These are phyloP conservation scores for Vitis labrusca DNA, from an alignment of 164 flowering plant genomes.

Conservation along the genomic window DNA sequence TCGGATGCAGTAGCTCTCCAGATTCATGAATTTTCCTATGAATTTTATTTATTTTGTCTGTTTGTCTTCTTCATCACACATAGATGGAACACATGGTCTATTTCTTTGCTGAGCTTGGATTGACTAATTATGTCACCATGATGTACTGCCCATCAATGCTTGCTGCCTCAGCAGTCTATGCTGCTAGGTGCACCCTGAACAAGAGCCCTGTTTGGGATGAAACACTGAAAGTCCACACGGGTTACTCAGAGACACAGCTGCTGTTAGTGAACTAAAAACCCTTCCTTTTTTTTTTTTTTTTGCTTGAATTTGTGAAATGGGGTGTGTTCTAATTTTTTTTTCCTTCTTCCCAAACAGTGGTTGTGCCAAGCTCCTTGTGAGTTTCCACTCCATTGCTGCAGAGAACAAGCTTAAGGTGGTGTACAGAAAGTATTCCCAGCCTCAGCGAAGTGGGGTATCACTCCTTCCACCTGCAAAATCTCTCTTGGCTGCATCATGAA, in stretches of 20 bases:
- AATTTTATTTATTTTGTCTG: background rate
- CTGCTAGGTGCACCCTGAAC: conserved; percentile 65
- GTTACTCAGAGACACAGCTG: conserved; percentile 67
- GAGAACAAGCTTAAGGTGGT: conserved; percentile 54
- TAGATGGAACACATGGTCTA: conserved; percentile 72
- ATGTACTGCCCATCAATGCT: conserved; percentile 72
- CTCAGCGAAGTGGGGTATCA: conserved; percentile 58
- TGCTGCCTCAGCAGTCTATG: conserved; percentile 94
- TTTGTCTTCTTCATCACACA: background rate
- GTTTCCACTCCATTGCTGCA: conserved; percentile 45
- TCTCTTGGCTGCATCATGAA: conserved; percentile 20
- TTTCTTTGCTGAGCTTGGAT: conserved; percentile 71
- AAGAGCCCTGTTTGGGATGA: conserved; percentile 66
- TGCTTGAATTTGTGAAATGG: background rate
- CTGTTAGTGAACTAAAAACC: conserved; percentile 21
- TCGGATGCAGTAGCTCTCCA: background rate
- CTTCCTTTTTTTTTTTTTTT: background rate
- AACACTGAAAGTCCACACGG: conserved; percentile 76
- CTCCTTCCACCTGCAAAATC: conserved; percentile 54
- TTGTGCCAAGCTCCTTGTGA: conserved; percentile 66
- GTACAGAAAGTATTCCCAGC: conserved; percentile 56
- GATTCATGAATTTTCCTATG: background rate
- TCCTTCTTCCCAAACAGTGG: conserved; percentile 40
- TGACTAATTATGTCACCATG: conserved; percentile 62
- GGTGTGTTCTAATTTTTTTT: background rate